Conservation (phyloP, 2,329 filamentous ascomycete genomes). For the Nemania diffusa region DNA sequence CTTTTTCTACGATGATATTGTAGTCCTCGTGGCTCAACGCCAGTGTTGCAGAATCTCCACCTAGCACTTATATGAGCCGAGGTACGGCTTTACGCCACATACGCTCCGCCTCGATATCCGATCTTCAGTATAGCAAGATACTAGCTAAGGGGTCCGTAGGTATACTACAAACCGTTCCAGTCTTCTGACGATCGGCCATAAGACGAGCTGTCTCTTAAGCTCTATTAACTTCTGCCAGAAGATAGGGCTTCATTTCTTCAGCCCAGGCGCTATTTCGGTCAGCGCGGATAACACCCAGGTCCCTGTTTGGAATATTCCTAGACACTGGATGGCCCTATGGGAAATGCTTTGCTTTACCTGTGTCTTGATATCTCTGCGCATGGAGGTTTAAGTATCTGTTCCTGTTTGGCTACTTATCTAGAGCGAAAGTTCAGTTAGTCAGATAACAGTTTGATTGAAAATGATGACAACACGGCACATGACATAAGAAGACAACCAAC, state of each 20-base stretch:
- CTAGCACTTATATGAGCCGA: constrained; percentile 17
- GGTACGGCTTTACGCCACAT: constrained; percentile 1
- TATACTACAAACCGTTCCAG: no score
- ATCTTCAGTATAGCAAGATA: constrained; percentile 21
- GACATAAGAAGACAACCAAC: neutral
- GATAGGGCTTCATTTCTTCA: constrained; percentile 21
- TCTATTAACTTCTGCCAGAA: constrained; percentile 12
- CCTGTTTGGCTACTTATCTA: neutral
- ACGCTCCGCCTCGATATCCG: constrained; percentile 17
- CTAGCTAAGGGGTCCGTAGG: constrained; percentile 6
- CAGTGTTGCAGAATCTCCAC: neutral
- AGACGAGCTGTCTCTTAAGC: constrained; percentile 3
- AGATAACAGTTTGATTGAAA: neutral
- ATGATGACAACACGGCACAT: neutral
- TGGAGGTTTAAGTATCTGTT: neutral
- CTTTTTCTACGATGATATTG: constrained; percentile 17
- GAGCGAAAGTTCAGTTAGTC: no score
- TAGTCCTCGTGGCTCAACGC: no score
- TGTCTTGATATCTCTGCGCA: constrained; percentile 12
- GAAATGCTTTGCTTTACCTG: constrained; percentile 25
- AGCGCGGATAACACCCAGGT: constrained; percentile 25
- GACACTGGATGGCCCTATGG: constrained; percentile 36
- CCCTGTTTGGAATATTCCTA: constrained; percentile 23
- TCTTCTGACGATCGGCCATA: constrained; percentile 12
- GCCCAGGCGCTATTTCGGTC: constrained; percentile 21